phyloP scores from a whole-genome alignment of 768 basidiomycete genomes.

The Tulasnella sp. region DNA sequence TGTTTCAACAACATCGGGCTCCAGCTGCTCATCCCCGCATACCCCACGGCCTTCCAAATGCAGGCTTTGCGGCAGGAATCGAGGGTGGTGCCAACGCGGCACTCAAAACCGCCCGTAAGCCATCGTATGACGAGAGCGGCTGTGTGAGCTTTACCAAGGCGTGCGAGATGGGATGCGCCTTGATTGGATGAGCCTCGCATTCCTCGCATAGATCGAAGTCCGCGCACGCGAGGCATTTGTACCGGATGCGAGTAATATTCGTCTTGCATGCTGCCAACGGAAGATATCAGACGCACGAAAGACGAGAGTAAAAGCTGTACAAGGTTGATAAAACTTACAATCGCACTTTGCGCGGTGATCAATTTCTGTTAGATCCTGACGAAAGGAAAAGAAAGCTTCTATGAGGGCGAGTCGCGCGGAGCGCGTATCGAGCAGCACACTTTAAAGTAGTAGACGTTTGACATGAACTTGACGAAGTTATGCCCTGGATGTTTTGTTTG shows the following conservation, averaged over 20 bases:
- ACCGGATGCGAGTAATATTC: slow-evolving; percentile 52
- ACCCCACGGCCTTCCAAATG: not conserved
- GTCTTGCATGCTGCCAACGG: slow-evolving; percentile 42
- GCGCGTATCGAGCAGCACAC: not conserved
- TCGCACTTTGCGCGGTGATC: slow-evolving; percentile 22
- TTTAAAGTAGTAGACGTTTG: slow-evolving; percentile 37
- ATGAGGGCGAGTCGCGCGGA: not conserved
- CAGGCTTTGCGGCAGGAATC: too few relatives aligned
- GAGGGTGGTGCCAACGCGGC: too few relatives aligned
- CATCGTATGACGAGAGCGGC: not conserved
- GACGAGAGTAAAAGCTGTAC: too few relatives aligned
- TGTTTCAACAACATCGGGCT: not conserved
- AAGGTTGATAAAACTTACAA: not conserved
- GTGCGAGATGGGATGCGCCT: slow-evolving; percentile 59
- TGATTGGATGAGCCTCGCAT: slow-evolving; percentile 72
- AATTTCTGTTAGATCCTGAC: not conserved
- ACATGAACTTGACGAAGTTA: slow-evolving; percentile 52
- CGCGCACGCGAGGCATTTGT: slow-evolving; percentile 75
- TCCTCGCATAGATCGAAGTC: slow-evolving; percentile 71
- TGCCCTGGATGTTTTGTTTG: slow-evolving; percentile 50
- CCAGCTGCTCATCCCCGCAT: not conserved
- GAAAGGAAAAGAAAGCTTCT: not conserved
- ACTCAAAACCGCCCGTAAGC: not conserved
- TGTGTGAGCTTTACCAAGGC: slow-evolving; percentile 60
- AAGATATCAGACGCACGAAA: not conserved